Evolutionary conservation across 2,329 filamentous ascomycete genomes (phyloP).

Genomic region (Fusarium cyanostomum): DNA sequence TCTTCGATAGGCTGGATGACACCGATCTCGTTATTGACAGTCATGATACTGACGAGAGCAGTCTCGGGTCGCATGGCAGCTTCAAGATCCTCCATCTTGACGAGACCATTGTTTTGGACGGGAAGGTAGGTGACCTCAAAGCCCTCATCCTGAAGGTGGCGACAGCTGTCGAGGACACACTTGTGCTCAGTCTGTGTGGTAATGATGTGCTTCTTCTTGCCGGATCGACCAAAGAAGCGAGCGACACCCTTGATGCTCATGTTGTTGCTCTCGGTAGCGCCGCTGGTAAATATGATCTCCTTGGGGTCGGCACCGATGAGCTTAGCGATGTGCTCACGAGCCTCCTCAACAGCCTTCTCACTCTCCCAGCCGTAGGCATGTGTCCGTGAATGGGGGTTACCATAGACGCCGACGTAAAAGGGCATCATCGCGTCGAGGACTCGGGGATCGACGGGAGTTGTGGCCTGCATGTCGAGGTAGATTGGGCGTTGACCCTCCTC

Average conservation of each 20-base stretch:
- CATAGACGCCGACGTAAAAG: constrained; percentile 91
- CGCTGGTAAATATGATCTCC: constrained; percentile 98
- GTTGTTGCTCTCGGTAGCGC: constrained; percentile 98
- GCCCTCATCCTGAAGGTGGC: constrained; percentile 95
- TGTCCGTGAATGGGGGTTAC: constrained; percentile 96
- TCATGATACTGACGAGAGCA: constrained; percentile 94
- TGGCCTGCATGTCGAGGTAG: constrained; percentile 98
- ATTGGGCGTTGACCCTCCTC: constrained; percentile 93
- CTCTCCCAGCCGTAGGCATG: constrained; percentile 99
- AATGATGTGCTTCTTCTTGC: constrained; percentile 99
- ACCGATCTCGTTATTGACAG: constrained; percentile 99
- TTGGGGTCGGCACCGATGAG: constrained; percentile 95
- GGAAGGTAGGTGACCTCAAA: constrained; percentile 97
- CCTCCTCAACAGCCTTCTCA: constrained; percentile 90
- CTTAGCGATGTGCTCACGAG: constrained; percentile 81
- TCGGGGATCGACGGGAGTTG: constrained; percentile 91
- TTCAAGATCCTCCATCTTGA: constrained; percentile 85
- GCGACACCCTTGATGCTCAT: constrained; percentile 99
- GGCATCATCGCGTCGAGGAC: constrained; percentile 98
- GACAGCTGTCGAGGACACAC: constrained; percentile 96
- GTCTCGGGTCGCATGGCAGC: constrained; percentile 92
- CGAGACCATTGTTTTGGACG: constrained; percentile 85
- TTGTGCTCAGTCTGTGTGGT: constrained; percentile 99
- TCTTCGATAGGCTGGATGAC: constrained; percentile 96
- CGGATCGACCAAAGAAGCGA: constrained; percentile 88